phyloP scores from a whole-genome alignment of 2,329 filamentous ascomycete genomes.

The Rachicladosporium sp. region DNA sequence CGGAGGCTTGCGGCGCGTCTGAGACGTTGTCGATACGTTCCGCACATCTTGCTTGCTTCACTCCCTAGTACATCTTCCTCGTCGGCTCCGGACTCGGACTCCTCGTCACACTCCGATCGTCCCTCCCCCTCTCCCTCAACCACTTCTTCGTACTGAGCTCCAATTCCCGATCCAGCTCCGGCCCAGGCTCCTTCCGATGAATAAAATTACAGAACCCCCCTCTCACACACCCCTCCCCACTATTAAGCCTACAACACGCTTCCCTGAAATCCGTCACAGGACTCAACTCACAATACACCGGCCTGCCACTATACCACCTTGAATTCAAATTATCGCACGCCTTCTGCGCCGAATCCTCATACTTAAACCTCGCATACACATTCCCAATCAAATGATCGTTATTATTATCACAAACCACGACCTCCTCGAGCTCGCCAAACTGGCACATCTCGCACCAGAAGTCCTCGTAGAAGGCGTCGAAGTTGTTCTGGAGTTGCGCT shows the following conservation, averaged over 20 bases:
- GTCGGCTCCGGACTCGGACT: conserved; percentile 80
- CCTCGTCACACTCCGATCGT: conserved; percentile 67
- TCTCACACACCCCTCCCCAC: conserved; percentile 85
- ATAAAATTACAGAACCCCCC: conserved; percentile 99
- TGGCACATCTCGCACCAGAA: conserved; percentile 99
- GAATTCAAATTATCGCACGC: conserved; percentile 90
- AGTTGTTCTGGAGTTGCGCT: conserved; percentile 94
- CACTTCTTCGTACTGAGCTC: conserved; percentile 91
- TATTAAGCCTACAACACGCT: conserved; percentile 90
- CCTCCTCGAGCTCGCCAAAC: conserved; percentile 92
- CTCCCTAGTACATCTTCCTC: conserved; percentile 51
- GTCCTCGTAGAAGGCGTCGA: conserved; percentile 99
- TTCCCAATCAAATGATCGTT: conserved; percentile 99
- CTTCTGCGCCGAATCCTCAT: conserved; percentile 88
- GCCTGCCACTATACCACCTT: conserved; percentile 91
- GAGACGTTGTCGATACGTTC: too few relatives aligned
- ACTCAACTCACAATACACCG: conserved; percentile 94
- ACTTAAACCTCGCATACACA: conserved; percentile 99
- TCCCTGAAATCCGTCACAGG: conserved; percentile 97
- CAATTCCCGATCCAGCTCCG: conserved; percentile 80
- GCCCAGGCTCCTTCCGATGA: conserved; percentile 84
- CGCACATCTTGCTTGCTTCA: too few relatives aligned
- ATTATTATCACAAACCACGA: conserved; percentile 98
- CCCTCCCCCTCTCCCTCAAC: conserved; percentile 71
- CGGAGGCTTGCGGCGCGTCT: too few relatives aligned